Conservation (phyloP, 2,329 filamentous ascomycete genomes). For the Pseudogymnoascus destructans region DNA sequence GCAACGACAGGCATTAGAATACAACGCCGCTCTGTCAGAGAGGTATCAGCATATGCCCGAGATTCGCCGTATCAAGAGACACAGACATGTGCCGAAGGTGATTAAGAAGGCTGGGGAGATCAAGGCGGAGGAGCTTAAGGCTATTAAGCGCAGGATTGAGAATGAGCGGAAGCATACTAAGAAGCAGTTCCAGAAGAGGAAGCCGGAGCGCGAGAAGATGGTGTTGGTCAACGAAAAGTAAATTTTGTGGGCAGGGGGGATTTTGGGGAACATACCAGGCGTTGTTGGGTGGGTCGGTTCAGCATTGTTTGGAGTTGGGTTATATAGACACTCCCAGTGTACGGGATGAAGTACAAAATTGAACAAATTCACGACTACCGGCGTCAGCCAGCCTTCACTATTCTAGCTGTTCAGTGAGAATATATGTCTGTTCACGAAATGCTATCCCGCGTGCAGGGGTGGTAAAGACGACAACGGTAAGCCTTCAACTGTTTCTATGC, state of each 20-base stretch:
- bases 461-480: not conserved
- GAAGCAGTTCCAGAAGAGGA: conserved; percentile 62
- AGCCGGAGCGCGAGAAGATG: conserved; percentile 85
- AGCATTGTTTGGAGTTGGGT: conserved; percentile 8
- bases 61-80: conserved; percentile 76
- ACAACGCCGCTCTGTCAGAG: conserved; percentile 72
- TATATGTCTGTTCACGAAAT: not conserved
- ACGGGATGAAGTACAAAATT: conserved; percentile 7
- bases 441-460: not conserved
- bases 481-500: not conserved
- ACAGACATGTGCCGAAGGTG: conserved; percentile 81
- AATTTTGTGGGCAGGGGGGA: conserved; percentile 21
- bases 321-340: not conserved
- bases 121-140: conserved; percentile 75
- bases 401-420: not conserved
- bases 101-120: conserved; percentile 95
- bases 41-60: conserved; percentile 94
- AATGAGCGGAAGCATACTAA: conserved; percentile 86
- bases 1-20: conserved; percentile 80
- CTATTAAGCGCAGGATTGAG: conserved; percentile 83
- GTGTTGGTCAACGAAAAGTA: conserved; percentile 54
- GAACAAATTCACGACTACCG: not conserved
- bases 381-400: not conserved
- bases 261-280: conserved; percentile 8
- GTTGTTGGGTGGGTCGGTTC: not conserved